phyloP scores from a whole-genome alignment of 495 filamentous ascomycete genomes.

The Rusavskia elegans region DNA sequence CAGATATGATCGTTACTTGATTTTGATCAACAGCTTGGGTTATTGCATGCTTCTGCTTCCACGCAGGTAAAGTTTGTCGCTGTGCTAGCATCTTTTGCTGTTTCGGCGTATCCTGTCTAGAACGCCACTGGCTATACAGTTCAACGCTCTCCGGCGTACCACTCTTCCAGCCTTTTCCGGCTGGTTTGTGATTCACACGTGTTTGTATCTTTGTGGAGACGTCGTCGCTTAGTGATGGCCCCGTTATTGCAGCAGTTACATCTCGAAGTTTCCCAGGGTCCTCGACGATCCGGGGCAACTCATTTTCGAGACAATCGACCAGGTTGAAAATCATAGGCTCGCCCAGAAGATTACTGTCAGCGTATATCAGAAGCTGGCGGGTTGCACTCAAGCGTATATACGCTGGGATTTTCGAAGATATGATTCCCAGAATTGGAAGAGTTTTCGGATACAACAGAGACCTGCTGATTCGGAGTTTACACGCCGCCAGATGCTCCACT shows the following conservation, averaged over 20 bases:
- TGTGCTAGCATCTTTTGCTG: slow-evolving; percentile 55
- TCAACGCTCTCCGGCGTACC: slow-evolving; percentile 24
- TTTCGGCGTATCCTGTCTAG: slow-evolving; percentile 35
- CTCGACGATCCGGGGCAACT: slow-evolving; percentile 60
- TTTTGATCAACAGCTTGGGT: slow-evolving; percentile 52
- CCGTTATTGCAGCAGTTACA: slow-evolving; percentile 49
- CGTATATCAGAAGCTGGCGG: slow-evolving; percentile 55
- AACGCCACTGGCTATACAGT: slow-evolving; percentile 32
- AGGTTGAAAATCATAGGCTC: slow-evolving; percentile 82
- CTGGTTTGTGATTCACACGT: slow-evolving; percentile 4
- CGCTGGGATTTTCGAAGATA: slow-evolving; percentile 53
- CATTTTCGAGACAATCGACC: slow-evolving; percentile 74
- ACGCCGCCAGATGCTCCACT: slow-evolving; percentile 17
- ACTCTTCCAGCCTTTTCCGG: slow-evolving; percentile 20
- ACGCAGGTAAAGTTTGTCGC: slow-evolving; percentile 68
- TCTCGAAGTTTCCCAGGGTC: slow-evolving; percentile 70
- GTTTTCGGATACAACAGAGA: slow-evolving; percentile 52
- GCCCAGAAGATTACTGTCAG: slow-evolving; percentile 50
- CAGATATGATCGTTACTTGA: slow-evolving; percentile 90
- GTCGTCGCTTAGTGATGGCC: background rate
- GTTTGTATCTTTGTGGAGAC: slow-evolving; percentile 15
- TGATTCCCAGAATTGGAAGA: slow-evolving; percentile 58
- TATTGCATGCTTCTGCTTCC: slow-evolving; percentile 64
- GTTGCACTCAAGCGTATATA: slow-evolving; percentile 87
- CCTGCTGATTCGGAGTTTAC: slow-evolving; percentile 34